phyloP scores from a whole-genome alignment of 1,139 yeast genomes.

The Kazachstania sp. region DNA sequence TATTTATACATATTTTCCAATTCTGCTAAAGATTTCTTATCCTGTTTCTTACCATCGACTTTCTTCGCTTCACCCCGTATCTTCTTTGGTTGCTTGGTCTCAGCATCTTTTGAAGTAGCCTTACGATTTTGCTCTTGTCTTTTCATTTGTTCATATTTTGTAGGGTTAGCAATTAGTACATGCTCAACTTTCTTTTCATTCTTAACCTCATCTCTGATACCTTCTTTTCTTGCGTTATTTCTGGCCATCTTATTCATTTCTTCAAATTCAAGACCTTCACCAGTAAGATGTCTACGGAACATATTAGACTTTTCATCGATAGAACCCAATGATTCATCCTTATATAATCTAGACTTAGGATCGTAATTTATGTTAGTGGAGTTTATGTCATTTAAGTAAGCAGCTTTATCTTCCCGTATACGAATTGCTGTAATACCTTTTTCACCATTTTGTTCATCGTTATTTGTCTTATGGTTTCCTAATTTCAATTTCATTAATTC shows the following conservation, averaged over 20 bases:
- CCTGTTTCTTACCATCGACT: conserved; percentile 19
- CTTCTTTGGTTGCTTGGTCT: neutral
- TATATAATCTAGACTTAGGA: conserved; percentile 31
- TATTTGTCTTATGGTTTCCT: conserved; percentile 14
- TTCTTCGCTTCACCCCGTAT: conserved; percentile 17
- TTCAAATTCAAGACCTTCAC: conserved; percentile 27
- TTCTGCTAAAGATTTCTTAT: conserved; percentile 12
- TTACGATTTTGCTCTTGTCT: conserved; percentile 6
- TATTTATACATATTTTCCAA: conserved; percentile 21
- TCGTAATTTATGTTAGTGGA: conserved; percentile 26
- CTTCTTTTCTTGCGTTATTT: conserved; percentile 20
- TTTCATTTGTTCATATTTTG: conserved; percentile 25
- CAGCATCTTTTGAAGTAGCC: conserved; percentile 1
- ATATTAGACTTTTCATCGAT: conserved; percentile 29
- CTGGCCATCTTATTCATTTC: conserved; percentile 21
- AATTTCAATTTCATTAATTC: conserved; percentile 24
- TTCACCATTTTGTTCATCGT: conserved; percentile 14
- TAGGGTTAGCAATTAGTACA: conserved; percentile 31
- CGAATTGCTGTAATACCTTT: conserved; percentile 22
- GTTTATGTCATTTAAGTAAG: conserved; percentile 26
- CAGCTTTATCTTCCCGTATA: conserved; percentile 30
- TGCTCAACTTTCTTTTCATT: conserved; percentile 22
- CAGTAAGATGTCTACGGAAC: conserved; percentile 30
- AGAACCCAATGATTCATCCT: conserved; percentile 25
- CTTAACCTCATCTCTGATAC: conserved; percentile 23